These are phyloP conservation scores for Eimeria sp. DNA, from an alignment of 169 alveolate species.

Conservation along the genomic window DNA sequence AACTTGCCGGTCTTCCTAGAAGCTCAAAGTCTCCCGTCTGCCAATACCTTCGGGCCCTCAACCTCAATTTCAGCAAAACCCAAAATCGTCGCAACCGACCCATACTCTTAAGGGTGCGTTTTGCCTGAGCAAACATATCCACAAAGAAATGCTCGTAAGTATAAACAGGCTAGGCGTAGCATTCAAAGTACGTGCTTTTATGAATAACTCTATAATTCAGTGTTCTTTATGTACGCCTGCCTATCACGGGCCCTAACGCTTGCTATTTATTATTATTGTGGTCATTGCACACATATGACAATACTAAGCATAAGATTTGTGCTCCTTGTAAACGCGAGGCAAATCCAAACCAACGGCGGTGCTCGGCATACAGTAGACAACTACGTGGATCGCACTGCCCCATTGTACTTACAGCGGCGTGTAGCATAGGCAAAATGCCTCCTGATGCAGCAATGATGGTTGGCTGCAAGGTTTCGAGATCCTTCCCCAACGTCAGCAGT, in stretches of 20 bases:
- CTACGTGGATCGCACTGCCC: not conserved
- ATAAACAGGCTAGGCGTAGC: not conserved
- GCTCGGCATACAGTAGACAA: not conserved
- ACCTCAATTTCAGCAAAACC: slow-evolving; percentile 25
- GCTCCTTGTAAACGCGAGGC: not conserved
- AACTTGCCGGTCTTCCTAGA: not conserved
- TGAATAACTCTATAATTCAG: not conserved
- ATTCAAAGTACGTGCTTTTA: not conserved
- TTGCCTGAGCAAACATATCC: not conserved
- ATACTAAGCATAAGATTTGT: not conserved
- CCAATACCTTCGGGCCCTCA: slow-evolving; percentile 66
- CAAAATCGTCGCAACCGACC: slow-evolving; percentile 66
- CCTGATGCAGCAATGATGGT: slow-evolving; percentile 47
- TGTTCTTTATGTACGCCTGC: not conserved
- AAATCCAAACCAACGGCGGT: not conserved
- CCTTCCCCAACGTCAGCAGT: slow-evolving; percentile 58
- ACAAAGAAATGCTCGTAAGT: not conserved
- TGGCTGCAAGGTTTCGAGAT: slow-evolving; percentile 15
- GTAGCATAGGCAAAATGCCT: slow-evolving; percentile 50
- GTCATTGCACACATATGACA: not conserved
- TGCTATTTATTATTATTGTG: not conserved
- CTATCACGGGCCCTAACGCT: not conserved
- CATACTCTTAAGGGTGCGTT: slow-evolving; percentile 31
- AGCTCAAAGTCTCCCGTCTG: slow-evolving; percentile 64
- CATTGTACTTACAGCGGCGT: slow-evolving; percentile 61